phyloP scores from a whole-genome alignment of 1,284 basidiomycete species.

The Omphalotus olearius region DNA sequence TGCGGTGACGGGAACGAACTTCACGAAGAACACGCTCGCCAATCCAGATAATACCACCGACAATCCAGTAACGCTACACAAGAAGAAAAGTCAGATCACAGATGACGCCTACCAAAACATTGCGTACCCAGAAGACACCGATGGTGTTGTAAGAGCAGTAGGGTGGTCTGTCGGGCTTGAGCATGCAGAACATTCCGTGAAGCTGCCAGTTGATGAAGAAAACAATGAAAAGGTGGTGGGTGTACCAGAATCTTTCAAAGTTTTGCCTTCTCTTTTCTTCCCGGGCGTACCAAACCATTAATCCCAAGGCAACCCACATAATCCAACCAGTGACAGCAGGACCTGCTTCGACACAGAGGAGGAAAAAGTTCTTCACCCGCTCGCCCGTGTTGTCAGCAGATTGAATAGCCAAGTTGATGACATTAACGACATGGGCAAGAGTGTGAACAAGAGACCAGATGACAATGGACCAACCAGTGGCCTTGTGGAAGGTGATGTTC shows the following conservation, averaged over 20 bases:
- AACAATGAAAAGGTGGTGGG: constrained; percentile 83
- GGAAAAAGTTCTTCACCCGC: constrained; percentile 64
- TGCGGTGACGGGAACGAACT: constrained; percentile 80
- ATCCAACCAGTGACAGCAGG: constrained; percentile 89
- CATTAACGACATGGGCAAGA: constrained; percentile 78
- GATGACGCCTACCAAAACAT: not conserved
- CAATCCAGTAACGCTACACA: constrained; percentile 79
- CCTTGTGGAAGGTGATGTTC: constrained; percentile 86
- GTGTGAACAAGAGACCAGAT: constrained; percentile 74
- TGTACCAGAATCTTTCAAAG: constrained; percentile 89
- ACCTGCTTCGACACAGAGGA: constrained; percentile 78
- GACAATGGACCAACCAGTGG: constrained; percentile 84
- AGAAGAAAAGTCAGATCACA: constrained; percentile 4
- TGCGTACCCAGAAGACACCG: constrained; percentile 87
- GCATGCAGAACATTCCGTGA: constrained; percentile 95
- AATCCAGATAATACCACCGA: constrained; percentile 83
- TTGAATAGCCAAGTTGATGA: constrained; percentile 61
- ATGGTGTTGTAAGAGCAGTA: constrained; percentile 80
- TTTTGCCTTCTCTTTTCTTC: constrained; percentile 72
- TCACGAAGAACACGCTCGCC: constrained; percentile 84
- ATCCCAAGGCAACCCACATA: constrained; percentile 68
- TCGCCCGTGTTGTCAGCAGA: constrained; percentile 49
- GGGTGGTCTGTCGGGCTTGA: constrained; percentile 80
- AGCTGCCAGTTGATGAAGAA: constrained; percentile 92
- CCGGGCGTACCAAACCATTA: constrained; percentile 81